phyloP scores from a whole-genome alignment of 1,284 basidiomycete genomes.

The Cutaneotrichosporon cavernicola region DNA sequence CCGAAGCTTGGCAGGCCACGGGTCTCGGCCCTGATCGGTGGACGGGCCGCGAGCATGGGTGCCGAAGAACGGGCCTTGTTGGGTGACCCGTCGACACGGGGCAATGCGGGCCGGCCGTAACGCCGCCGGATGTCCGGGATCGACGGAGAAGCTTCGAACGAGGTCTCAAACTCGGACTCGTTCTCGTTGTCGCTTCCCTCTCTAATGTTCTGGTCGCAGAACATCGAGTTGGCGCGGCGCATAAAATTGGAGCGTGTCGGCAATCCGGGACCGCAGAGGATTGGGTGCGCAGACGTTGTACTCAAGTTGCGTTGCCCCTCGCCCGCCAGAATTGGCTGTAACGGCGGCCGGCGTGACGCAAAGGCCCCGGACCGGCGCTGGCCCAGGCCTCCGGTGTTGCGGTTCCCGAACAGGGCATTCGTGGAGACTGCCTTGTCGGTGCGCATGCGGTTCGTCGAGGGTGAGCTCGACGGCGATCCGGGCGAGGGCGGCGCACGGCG shows the following conservation, averaged over 20 bases:
- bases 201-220: slow-evolving; percentile 38
- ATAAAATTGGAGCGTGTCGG: slow-evolving; percentile 28
- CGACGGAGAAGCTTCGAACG: slow-evolving; percentile 34
- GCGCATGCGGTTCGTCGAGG: slow-evolving; percentile 45
- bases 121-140: slow-evolving; percentile 37
- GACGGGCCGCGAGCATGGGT: slow-evolving; percentile 9
- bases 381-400: slow-evolving; percentile 22
- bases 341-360: slow-evolving; percentile 36
- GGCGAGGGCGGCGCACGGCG: slow-evolving; percentile 43
- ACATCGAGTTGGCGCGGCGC: slow-evolving; percentile 50
- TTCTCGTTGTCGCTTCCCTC: slow-evolving; percentile 42
- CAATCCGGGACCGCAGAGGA: slow-evolving; percentile 36
- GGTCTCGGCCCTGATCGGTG: slow-evolving; percentile 19
- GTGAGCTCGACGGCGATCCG: slow-evolving; percentile 46
- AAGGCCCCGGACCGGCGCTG: slow-evolving; percentile 30
- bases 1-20: slow-evolving; percentile 72
- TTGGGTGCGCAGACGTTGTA: slow-evolving; percentile 47
- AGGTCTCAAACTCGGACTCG: slow-evolving; percentile 44
- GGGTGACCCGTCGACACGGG: slow-evolving; percentile 13
- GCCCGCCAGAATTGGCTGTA: slow-evolving; percentile 26
- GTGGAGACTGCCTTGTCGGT: slow-evolving; percentile 42
- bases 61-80: slow-evolving; percentile 6
- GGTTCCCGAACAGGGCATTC: slow-evolving; percentile 33
- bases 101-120: slow-evolving; percentile 23
- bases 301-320: slow-evolving; percentile 22